Conservation (phyloP, 345 rosid genomes). For the Syzygium jambos region DNA sequence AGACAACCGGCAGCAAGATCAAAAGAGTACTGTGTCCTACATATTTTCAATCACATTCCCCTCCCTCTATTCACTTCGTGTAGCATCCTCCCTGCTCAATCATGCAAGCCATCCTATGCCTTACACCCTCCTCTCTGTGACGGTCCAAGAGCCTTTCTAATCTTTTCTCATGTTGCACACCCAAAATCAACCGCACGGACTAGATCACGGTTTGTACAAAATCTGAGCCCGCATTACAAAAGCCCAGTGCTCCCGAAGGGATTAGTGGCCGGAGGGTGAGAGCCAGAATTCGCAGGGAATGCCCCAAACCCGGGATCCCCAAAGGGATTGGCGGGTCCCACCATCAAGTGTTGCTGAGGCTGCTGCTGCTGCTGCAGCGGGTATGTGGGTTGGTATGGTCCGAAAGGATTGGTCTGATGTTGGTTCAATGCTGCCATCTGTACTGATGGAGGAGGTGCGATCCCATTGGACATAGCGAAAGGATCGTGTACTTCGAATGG, state of each 20-base stretch:
- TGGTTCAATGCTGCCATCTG: conserved; percentile 51
- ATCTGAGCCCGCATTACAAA: conserved; percentile 13
- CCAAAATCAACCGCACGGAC: neutral
- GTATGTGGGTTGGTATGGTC: conserved; percentile 38
- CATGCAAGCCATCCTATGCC: neutral
- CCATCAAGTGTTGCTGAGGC: conserved; percentile 23
- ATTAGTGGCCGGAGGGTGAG: conserved; percentile 44
- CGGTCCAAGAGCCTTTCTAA: neutral
- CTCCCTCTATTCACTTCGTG: neutral
- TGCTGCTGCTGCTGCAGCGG: conserved; percentile 22
- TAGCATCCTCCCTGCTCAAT: neutral
- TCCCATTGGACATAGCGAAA: conserved; percentile 39
- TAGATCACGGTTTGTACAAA: neutral
- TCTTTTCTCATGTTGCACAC: neutral
- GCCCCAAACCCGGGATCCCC: conserved; percentile 52
- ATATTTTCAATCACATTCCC: neutral
- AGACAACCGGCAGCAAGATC: neutral
- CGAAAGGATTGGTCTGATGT: conserved; percentile 67
- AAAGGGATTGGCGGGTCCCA: conserved; percentile 60
- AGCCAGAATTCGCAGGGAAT: conserved; percentile 22
- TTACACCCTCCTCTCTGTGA: neutral
- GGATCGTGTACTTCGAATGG: conserved; percentile 89
- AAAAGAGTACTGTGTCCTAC: neutral
- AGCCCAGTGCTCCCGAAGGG: conserved; percentile 81
- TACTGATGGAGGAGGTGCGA: conserved; percentile 38